phyloP scores from a whole-genome alignment of 202 grass and related monocot genomes.

The Digitaria exilis region DNA sequence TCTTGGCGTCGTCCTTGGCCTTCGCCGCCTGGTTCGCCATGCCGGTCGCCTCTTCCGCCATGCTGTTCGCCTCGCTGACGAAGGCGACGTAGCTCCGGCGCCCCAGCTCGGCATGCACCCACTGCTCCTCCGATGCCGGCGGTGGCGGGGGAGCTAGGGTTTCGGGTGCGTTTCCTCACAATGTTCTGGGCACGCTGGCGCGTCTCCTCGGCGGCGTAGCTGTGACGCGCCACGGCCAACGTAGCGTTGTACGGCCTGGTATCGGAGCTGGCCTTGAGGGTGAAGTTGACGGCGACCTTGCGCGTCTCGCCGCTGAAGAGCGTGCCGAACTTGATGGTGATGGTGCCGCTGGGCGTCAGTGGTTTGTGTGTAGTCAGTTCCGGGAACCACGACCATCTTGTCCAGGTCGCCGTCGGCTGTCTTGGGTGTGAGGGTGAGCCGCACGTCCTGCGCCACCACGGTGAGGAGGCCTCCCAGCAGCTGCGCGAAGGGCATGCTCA shows the following conservation, averaged over 20 bases:
- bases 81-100: background rate
- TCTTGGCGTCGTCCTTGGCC: too few relatives aligned
- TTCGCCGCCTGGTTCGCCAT: too few relatives aligned
- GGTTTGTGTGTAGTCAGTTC: background rate
- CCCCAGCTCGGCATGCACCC: background rate
- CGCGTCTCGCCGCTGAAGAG: conserved; percentile 28
- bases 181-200: too few relatives aligned
- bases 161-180: too few relatives aligned
- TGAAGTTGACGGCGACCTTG: conserved; percentile 11
- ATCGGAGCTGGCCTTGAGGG: background rate
- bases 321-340: conserved; percentile 24
- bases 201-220: background rate
- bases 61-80: background rate
- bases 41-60: background rate
- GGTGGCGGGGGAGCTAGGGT: too few relatives aligned
- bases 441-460: background rate
- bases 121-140: too few relatives aligned
- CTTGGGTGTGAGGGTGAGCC: background rate
- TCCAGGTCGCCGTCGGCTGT: background rate
- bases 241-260: background rate
- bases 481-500: conserved; percentile 17
- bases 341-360: background rate
- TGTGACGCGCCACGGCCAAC: background rate
- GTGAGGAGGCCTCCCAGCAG: background rate
- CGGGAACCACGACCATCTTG: background rate